phyloP scores from a whole-genome alignment of 2,329 filamentous ascomycete species.

The Apiospora arundinis region DNA sequence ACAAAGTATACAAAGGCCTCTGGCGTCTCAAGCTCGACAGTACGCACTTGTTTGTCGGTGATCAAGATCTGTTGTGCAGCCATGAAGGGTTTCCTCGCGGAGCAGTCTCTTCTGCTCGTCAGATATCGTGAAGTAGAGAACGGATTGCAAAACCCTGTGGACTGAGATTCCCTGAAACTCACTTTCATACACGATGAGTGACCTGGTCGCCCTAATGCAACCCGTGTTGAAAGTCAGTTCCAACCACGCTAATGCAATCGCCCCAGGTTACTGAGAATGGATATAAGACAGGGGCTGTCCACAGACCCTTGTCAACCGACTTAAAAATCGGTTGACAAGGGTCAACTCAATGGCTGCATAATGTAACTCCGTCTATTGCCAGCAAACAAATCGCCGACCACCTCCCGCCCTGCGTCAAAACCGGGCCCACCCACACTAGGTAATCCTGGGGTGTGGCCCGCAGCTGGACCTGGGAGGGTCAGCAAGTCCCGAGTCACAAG shows the following conservation, averaged over 20 bases:
- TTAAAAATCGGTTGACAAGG: no score
- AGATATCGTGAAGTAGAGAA: neutral
- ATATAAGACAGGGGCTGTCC: no score
- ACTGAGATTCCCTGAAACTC: neutral
- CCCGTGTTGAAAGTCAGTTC: neutral
- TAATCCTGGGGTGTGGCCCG: no score
- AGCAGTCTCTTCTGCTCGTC: neutral
- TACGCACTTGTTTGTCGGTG: neutral
- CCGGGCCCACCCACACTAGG: no score
- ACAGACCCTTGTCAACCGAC: no score
- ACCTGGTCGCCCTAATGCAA: neutral
- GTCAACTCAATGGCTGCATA: no score
- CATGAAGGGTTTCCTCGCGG: neutral
- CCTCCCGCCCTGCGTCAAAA: no score
- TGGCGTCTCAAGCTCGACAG: neutral
- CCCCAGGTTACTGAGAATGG: neutral
- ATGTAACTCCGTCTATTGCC: no score
- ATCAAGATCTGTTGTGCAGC: neutral
- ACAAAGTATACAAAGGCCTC: slow-evolving; percentile 6
- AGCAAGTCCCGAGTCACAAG: no score
- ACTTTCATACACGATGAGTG: neutral
- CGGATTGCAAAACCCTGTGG: neutral
- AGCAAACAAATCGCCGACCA: no score
- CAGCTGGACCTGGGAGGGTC: no score
- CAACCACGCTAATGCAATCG: neutral